phyloP scores from a whole-genome alignment of 768 basidiomycete species.

The Calvatia gigantea region DNA sequence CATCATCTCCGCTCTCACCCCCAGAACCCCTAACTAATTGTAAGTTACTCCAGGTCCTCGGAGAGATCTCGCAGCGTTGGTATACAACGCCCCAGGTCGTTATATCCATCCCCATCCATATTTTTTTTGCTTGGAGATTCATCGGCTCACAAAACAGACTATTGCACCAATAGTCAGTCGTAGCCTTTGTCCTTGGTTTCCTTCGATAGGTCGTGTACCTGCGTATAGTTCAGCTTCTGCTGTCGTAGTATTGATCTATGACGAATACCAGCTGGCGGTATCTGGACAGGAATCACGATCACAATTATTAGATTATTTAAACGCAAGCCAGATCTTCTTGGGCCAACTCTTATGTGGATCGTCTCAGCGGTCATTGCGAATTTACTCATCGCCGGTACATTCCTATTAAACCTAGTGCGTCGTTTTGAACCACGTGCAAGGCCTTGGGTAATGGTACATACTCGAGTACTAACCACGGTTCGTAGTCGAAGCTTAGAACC shows the following conservation, averaged over 20 bases:
- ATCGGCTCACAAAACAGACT: slow-evolving; percentile 35
- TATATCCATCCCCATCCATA: slow-evolving; percentile 44
- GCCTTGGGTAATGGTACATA: neutral
- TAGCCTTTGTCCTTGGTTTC: slow-evolving; percentile 32
- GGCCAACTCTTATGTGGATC: slow-evolving; percentile 42
- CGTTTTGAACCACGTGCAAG: neutral
- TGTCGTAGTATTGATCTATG: neutral
- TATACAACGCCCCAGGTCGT: slow-evolving; percentile 26
- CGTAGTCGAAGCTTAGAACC: slow-evolving; percentile 34
- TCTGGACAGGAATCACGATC: slow-evolving; percentile 36
- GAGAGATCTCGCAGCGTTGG: neutral
- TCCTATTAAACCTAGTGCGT: slow-evolving; percentile 35
- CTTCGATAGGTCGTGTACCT: slow-evolving; percentile 23
- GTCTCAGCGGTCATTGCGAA: slow-evolving; percentile 38
- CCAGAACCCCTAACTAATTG: slow-evolving; percentile 31
- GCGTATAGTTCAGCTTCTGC: neutral
- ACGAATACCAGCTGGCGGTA: slow-evolving; percentile 30
- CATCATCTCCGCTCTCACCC: neutral
- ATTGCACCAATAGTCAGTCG: slow-evolving; percentile 30
- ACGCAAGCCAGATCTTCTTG: slow-evolving; percentile 40
- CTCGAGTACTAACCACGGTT: neutral
- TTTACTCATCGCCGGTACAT: slow-evolving; percentile 35
- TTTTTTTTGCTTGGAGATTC: slow-evolving; percentile 43
- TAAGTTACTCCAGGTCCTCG: slow-evolving; percentile 13
- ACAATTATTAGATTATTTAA: slow-evolving; percentile 31